These are phyloP conservation scores for Cenchrus purpureus DNA, from an alignment of 176 grass and related monocot species.

Conservation along the genomic window DNA sequence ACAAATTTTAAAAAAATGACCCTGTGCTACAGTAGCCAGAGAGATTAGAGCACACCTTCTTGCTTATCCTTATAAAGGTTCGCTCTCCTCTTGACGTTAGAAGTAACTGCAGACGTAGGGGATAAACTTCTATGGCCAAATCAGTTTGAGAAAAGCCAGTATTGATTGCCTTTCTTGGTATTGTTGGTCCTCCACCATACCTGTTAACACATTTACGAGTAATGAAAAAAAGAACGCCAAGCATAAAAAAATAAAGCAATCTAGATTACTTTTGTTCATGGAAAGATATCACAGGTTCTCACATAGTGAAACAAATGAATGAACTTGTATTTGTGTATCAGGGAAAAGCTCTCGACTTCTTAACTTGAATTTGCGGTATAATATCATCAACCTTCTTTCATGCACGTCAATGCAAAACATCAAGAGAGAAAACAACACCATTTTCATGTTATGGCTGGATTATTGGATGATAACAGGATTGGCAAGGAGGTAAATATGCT, in stretches of 20 bases:
- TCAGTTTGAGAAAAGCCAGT: conserved; percentile 95
- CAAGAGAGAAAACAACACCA: too few species aligned
- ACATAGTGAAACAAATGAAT: conserved; percentile 6
- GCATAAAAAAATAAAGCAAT: conserved; percentile 10
- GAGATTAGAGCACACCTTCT: conserved; percentile 66
- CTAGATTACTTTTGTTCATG: background rate
- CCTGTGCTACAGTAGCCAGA: conserved; percentile 19
- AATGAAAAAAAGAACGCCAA: conserved; percentile 36
- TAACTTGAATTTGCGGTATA: conserved; percentile 7
- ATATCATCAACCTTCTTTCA: background rate
- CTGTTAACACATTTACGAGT: conserved; percentile 49
- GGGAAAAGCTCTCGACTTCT: conserved; percentile 4
- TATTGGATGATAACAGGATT: too few species aligned
- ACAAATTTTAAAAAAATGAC: conserved; percentile 24
- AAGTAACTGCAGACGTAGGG: conserved; percentile 89
- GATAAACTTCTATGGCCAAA: conserved; percentile 99
- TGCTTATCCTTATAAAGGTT: conserved; percentile 97
- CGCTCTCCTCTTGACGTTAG: conserved; percentile 81
- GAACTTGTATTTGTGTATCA: background rate
- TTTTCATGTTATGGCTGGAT: too few species aligned
- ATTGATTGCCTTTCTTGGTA: conserved; percentile 96
- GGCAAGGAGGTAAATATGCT: too few species aligned
- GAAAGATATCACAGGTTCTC: conserved; percentile 12
- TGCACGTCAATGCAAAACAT: conserved; percentile 16
- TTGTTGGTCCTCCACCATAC: conserved; percentile 91